Percentiles rank a stretch among this genome's conserved stretches.
These are phyloP conservation scores for Gastrolobium villosum DNA, from an alignment of 306 rosid genomes.

Conservation along the genomic window DNA sequence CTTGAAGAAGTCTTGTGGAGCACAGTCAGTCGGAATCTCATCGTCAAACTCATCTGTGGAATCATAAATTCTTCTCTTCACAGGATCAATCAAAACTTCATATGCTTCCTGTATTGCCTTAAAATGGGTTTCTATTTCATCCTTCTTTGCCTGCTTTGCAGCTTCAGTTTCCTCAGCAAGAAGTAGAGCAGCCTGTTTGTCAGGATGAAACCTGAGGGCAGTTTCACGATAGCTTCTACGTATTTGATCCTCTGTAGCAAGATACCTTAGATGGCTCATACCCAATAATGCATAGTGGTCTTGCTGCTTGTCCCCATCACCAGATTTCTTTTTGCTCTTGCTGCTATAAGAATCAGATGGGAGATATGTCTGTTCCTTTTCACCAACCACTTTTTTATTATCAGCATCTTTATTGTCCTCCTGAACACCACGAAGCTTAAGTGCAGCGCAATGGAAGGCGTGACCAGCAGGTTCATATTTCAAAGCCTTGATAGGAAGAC, in stretches of 20 bases:
- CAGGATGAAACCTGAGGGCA: slow-evolving; percentile 95
- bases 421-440: slow-evolving; percentile 72
- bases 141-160: slow-evolving; percentile 84
- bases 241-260: slow-evolving; percentile 97
- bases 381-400: slow-evolving; percentile 60
- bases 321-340: slow-evolving; percentile 91
- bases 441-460: slow-evolving; percentile 82
- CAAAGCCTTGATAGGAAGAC: slow-evolving; percentile 79
- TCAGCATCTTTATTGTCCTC: slow-evolving; percentile 60
- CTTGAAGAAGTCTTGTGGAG: slow-evolving; percentile 89
- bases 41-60: slow-evolving; percentile 99
- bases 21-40: slow-evolving; percentile 94
- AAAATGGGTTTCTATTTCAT: slow-evolving; percentile 89
- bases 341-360: slow-evolving; percentile 88
- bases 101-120: slow-evolving; percentile 95
- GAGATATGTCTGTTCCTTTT: slow-evolving; percentile 68
- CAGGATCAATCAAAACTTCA: slow-evolving; percentile 81
- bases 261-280: slow-evolving; percentile 88
- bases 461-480: slow-evolving; percentile 92
- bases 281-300: slow-evolving; percentile 98
- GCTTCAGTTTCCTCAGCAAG: slow-evolving; percentile 89
- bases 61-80: slow-evolving; percentile 92
- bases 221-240: slow-evolving; percentile 92
- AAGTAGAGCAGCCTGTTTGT: slow-evolving; percentile 90
- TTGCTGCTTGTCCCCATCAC: slow-evolving; percentile 73